Evolutionary conservation across 306 rosid genomes (phyloP).

Genomic region (Vachellia collinsii): DNA sequence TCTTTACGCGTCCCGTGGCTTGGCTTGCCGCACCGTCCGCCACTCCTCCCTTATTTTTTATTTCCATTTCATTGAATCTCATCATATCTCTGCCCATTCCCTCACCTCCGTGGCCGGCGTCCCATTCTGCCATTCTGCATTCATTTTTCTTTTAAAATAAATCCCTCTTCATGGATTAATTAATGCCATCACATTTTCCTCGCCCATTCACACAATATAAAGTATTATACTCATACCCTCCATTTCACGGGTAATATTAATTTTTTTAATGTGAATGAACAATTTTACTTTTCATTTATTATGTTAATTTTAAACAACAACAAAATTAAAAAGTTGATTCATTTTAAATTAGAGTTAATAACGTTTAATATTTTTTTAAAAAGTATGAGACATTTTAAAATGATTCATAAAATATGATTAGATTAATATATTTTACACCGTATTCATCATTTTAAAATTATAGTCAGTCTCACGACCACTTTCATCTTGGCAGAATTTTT

Average conservation of each 20-base stretch:
- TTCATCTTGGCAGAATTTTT: background rate
- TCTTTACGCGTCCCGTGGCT: background rate
- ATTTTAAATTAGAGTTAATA: no score
- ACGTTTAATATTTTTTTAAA: no score
- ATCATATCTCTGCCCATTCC: background rate
- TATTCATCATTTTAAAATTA: background rate
- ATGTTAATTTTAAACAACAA: no score
- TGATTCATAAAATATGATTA: no score
- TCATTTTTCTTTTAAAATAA: no score
- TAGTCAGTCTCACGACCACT: background rate
- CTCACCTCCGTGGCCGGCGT: background rate
- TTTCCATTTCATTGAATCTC: background rate
- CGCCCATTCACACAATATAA: background rate
- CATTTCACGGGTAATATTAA: no score
- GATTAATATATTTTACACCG: background rate
- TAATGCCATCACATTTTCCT: background rate
- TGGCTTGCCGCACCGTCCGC: background rate
- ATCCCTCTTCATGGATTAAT: background rate
- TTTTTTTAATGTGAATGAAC: no score
- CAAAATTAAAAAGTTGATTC: no score
- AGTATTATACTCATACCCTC: no score
- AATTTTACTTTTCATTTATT: no score
- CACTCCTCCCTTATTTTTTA: background rate
- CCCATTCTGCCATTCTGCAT: no score
- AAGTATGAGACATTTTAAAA: no score